Evolutionary conservation across 2,329 filamentous ascomycete species (phyloP).

Genomic region (Drechslerella coelobrocha): DNA sequence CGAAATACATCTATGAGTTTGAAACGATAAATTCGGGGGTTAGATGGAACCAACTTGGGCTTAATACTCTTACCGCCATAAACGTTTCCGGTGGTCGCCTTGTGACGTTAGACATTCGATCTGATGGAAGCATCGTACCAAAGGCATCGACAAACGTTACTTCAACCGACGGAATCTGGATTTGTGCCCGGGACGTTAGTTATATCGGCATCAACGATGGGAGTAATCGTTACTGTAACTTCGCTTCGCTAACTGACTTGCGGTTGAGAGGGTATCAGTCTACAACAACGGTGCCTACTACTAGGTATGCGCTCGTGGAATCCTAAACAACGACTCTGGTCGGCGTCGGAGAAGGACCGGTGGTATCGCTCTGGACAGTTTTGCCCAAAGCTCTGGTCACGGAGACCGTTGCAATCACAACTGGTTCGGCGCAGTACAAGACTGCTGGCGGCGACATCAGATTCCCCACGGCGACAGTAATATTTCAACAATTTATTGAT

Average conservation of each 20-base stretch:
- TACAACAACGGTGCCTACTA: not conserved
- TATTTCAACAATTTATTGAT: not conserved
- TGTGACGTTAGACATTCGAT: not conserved
- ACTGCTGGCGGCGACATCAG: not conserved
- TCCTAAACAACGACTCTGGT: not conserved
- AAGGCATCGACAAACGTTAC: slow-evolving; percentile 4
- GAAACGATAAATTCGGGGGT: not conserved
- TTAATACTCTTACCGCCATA: not conserved
- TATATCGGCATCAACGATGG: not conserved
- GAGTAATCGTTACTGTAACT: not conserved
- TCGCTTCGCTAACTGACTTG: not conserved
- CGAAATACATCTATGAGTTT: not conserved
- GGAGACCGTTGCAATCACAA: not conserved
- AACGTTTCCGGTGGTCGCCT: not conserved
- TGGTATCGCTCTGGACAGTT: not conserved
- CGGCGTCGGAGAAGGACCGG: not conserved
- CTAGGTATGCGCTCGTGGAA: not conserved
- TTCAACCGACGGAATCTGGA: not conserved
- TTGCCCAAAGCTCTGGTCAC: not conserved
- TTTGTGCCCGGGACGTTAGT: not conserved
- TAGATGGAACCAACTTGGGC: not conserved
- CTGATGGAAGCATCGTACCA: not conserved
- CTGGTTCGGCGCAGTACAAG: not conserved
- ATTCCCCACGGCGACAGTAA: slow-evolving; percentile 6
- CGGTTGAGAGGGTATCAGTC: not conserved